Evolutionary conservation across 202 grass and related monocot species (phyloP), one percentile per base, ranked within the genome.

Genomic region (Dendrocalamus latiflorus): DNA sequence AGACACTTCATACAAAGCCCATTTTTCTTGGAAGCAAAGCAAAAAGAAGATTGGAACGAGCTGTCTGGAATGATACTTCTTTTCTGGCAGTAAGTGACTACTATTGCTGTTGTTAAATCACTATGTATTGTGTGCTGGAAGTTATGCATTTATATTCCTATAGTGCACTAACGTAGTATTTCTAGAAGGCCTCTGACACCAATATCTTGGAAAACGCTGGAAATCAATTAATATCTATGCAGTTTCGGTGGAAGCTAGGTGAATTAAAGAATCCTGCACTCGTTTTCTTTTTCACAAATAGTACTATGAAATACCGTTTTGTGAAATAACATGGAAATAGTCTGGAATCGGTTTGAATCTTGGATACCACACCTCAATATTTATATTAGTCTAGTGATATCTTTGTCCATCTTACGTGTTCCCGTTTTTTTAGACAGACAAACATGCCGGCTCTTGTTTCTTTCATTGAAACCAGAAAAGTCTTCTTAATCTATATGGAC

Each of bases 1-100:
- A 99, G 74, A 94, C 93, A 79, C 91, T 97, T 79, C 85, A 88
- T 79, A 99, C 88, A 70, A 99, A 96, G 62, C 96, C 93, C 26
- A 99, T 99, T 85, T 99, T 99, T 79, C 79, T 99, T 8, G 93
- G 93, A 65, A 93, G 93, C 86, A 99, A 91, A 72, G 87, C 96
- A 72, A 99, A 99, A 79, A 68, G 91, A 89, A 89, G 83, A 45
- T 86, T 99, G 37, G 93, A 99, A 71, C 85, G 96, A 21, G 89
- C 96, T 81, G 89, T 99, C 22, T 99, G 96, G 96, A 99, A 99
- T 61, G 96, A 99, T 78, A 99, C 96, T 74, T 89, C 75, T 83
- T 99, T 99, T 81, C 86, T 99, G 62, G 91, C 93, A 56, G 96
- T 99, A 92, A 82, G 86, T 80, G 82, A 88, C 69, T 69, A 50